Percentiles rank a stretch among this genome's conserved stretches.
These are phyloP conservation scores for Hansenula anomala DNA, from an alignment of 1,139 yeast species.

Conservation along the genomic window DNA sequence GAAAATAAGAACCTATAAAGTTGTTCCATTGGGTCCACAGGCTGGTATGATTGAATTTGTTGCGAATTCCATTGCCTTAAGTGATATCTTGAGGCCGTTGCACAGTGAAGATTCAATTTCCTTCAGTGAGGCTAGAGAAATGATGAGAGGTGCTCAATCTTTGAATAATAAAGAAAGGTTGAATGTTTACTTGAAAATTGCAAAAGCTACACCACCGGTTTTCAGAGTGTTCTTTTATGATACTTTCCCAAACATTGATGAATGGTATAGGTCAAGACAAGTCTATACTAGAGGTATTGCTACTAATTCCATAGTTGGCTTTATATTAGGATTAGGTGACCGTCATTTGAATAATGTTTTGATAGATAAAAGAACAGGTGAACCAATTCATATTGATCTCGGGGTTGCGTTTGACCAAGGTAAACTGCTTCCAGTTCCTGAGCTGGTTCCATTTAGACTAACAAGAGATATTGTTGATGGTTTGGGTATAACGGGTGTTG, in stretches of 20 bases:
- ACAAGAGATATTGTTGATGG: constrained; percentile 93
- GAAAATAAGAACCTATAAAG: constrained; percentile 77
- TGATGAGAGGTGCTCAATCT: constrained; percentile 57
- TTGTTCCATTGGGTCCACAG: constrained; percentile 82
- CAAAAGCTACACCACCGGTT: constrained; percentile 56
- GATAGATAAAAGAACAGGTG: constrained; percentile 75
- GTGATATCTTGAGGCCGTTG: constrained; percentile 59
- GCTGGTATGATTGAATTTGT: constrained; percentile 93
- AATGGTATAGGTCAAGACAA: constrained; percentile 67
- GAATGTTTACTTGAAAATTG: constrained; percentile 45
- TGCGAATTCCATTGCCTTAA: constrained; percentile 64
- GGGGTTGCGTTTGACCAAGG: constrained; percentile 98
- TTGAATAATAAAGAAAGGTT: constrained; percentile 42
- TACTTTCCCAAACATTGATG: constrained; percentile 58
- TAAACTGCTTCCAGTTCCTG: constrained; percentile 77
- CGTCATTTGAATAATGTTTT: constrained; percentile 89
- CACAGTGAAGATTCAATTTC: constrained; percentile 49
- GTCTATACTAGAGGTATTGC: constrained; percentile 79
- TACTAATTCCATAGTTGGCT: constrained; percentile 80
- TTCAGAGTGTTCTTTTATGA: constrained; percentile 67
- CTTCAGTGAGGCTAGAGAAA: constrained; percentile 54
- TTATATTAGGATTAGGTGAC: constrained; percentile 89
- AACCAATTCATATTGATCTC: constrained; percentile 91
- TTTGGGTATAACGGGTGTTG: constrained; percentile 76
- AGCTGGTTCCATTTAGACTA: constrained; percentile 86